These are phyloP conservation scores for Globisporangium echinulatum DNA, from an alignment of 352 stramenopile genomes.

Conservation along the genomic window DNA sequence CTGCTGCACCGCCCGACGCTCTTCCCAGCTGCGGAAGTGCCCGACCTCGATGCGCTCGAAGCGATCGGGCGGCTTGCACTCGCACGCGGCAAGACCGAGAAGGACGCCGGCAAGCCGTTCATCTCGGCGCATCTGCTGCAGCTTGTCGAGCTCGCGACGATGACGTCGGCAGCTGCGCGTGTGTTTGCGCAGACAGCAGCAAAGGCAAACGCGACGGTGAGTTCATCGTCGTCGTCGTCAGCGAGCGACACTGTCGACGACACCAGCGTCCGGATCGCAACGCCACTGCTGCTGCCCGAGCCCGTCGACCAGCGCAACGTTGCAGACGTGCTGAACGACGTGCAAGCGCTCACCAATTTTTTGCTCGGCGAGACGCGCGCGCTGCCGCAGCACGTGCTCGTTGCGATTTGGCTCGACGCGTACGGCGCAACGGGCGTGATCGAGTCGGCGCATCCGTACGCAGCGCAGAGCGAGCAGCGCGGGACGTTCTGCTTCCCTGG, in stretches of 20 bases:
- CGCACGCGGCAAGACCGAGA: conserved; percentile 45
- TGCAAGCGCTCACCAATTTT: conserved; percentile 48
- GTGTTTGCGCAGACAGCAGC: conserved; percentile 19
- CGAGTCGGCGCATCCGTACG: conserved; percentile 63
- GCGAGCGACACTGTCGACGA: background rate
- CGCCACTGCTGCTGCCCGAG: conserved; percentile 31
- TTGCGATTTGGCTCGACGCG: conserved; percentile 75
- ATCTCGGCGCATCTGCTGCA: conserved; percentile 71
- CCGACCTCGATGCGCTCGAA: conserved; percentile 56
- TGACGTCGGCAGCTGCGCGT: conserved; percentile 32
- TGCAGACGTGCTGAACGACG: conserved; percentile 42
- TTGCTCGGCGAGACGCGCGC: conserved; percentile 39
- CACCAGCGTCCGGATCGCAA: background rate
- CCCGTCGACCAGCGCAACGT: conserved; percentile 35
- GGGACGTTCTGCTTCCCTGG: conserved; percentile 44
- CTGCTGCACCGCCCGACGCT: conserved; percentile 54
- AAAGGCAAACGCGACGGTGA: background rate
- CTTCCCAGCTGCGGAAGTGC: conserved; percentile 49
- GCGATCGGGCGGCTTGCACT: conserved; percentile 57
- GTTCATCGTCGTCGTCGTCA: background rate
- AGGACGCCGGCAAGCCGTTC: conserved; percentile 57
- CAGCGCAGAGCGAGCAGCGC: conserved; percentile 14
- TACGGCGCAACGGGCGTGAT: conserved; percentile 55
- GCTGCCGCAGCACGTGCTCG: conserved; percentile 48
- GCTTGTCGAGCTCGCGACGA: conserved; percentile 70